A percentile compares a stretch with the other conserved stretches of the same genome.
Conservation (phyloP, 2,329 filamentous ascomycete genomes). For the Fusarium euwallaceae region DNA sequence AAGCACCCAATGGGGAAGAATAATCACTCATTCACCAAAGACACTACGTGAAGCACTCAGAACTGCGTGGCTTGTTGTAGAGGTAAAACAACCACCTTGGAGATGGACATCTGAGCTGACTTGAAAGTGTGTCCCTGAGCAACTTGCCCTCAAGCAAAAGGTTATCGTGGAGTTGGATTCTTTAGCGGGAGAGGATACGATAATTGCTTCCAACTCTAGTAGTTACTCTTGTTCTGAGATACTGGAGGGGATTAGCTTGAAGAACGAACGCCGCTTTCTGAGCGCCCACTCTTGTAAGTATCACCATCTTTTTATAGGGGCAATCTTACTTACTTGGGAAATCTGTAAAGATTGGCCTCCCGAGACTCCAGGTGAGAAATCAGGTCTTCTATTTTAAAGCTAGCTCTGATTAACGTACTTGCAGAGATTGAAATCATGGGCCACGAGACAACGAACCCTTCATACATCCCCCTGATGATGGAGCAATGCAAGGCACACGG, state of each 20-base stretch:
- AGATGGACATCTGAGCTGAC: background rate
- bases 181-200: slow-evolving; percentile 50
- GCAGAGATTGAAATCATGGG: slow-evolving; percentile 51
- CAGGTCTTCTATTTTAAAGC: too few relatives aligned
- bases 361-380: slow-evolving; percentile 45
- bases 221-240: slow-evolving; percentile 60
- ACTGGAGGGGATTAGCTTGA: slow-evolving; percentile 52
- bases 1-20: slow-evolving; percentile 31
- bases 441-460: slow-evolving; percentile 42
- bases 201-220: slow-evolving; percentile 62
- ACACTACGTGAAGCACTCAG: slow-evolving; percentile 36
- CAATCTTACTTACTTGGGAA: background rate
- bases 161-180: slow-evolving; percentile 56
- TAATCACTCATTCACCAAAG: slow-evolving; percentile 39
- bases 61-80: slow-evolving; percentile 46
- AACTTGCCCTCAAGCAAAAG: slow-evolving; percentile 55
- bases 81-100: slow-evolving; percentile 24
- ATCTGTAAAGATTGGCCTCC: slow-evolving; percentile 49
- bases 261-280: slow-evolving; percentile 52
- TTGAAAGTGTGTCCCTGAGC: slow-evolving; percentile 59
- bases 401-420: too few relatives aligned
- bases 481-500: slow-evolving; percentile 45
- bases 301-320: too few relatives aligned
- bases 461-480: slow-evolving; percentile 42
- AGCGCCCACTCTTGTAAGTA: slow-evolving; percentile 60